Evolutionary conservation across 2,329 filamentous ascomycete genomes (phyloP), one percentile per base, ranked within the genome.

Genomic region (Colletotrichum orbiculare): DNA sequence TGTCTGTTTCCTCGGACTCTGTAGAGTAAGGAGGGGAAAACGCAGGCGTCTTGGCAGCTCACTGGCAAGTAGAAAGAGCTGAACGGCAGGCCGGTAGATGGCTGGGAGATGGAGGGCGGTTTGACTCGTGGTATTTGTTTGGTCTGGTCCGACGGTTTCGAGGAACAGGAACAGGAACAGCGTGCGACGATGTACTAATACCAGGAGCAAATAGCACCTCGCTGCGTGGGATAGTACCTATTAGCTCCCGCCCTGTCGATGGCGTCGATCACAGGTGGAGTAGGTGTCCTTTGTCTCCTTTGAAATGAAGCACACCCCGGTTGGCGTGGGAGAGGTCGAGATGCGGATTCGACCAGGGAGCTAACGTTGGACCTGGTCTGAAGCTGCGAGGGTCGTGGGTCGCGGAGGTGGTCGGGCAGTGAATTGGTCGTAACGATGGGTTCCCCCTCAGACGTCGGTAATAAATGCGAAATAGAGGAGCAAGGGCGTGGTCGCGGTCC

Each of bases 401-500:
- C 57, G 63, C 63, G 63, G 63, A 58, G 63, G 52, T 56, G 61
- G 50, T 64, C 45, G 42, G 11, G 54, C 60, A 42, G 49, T 47
- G 15, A 39, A 54, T 45, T 25, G 50, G 61, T 43, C 41, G 41
- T 15, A 15, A 6, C 43, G 43, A 17, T 46, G 15, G n/a, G 13
- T 45, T n/a, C 57, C 58, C 52, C 45, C 46, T 52, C 58, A 61
- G 59, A 48, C 43, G 58, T 62, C 58, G 63, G 52, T 53, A 62
- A 57, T 63, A 62, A 62, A 53, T 65, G 47, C 34, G 57, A 60
- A 54, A 65, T 62, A 65, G 62, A 65, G 62, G 62, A 65, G 62
- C 57, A 7, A 48, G 15, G 41, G 58, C 63, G 63, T 65, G 58
- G 38, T 48, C 35, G 63, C 33, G 41, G 46, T 56, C 52, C 52